These are phyloP conservation scores for Nemania diffusa DNA, from an alignment of 2,329 filamentous ascomycete species.

Conservation along the genomic window DNA sequence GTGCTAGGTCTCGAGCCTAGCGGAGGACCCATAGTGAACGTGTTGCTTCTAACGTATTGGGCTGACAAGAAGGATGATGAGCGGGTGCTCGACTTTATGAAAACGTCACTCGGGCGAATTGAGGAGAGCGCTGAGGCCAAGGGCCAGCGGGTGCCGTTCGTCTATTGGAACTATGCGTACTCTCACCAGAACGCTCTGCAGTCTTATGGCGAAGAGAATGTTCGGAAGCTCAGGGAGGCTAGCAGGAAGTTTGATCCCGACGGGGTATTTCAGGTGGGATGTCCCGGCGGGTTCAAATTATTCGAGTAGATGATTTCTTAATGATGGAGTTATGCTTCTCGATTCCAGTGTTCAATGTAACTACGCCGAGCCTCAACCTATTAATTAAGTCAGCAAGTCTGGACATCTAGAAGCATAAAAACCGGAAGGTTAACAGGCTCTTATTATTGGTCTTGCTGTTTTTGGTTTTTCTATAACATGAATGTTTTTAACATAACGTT, in stretches of 20 bases:
- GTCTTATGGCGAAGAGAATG: constrained; percentile 29
- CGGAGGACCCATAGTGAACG: constrained; percentile 24
- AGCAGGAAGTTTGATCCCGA: constrained; percentile 44
- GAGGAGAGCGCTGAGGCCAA: background rate
- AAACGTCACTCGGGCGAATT: background rate
- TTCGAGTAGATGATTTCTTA: constrained; percentile 6
- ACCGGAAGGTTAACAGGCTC: no score
- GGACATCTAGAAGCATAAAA: no score
- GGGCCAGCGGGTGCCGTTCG: constrained; percentile 15
- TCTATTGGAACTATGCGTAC: constrained; percentile 39
- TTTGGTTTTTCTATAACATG: no score
- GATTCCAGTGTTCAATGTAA: no score
- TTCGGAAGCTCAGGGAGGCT: constrained; percentile 24
- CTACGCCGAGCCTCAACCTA: no score
- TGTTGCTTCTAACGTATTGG: constrained; percentile 31
- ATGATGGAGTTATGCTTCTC: no score
- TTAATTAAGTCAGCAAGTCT: no score
- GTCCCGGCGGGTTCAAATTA: constrained; percentile 31
- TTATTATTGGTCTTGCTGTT: no score
- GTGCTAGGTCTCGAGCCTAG: background rate
- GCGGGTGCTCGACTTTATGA: constrained; percentile 8
- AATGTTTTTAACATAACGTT: no score
- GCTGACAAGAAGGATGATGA: constrained; percentile 29
- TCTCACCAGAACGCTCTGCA: constrained; percentile 29
- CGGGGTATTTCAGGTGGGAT: constrained; percentile 32